Base-by-base conservation (phyloP, 305 asterid genomes). In the Fraxinus greggii region DNA sequence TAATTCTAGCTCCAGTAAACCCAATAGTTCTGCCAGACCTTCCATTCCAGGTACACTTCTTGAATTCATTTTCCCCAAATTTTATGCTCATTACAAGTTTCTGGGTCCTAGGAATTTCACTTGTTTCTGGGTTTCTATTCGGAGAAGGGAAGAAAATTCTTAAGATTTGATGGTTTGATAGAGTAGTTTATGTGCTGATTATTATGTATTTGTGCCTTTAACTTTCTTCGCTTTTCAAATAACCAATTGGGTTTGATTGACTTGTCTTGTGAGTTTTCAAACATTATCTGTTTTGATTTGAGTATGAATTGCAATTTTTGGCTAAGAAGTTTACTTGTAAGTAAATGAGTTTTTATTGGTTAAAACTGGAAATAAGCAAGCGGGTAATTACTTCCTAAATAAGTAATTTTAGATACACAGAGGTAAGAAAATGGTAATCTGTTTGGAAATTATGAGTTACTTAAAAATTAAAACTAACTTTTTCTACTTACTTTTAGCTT, bases 41-140 rank as follows among this genome's bases (percentile, higher is more conserved):
- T 83, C 87, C 7, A 81, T 86, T 38, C 29, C 65, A 79, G 90
- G 91, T 88, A 77, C 31, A 10, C 4, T 45, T 4, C 67, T 48
- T 81, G 75, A 61, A 26, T 36, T 28, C 8, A 10, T 51, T 35
- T 70, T 3, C 80, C 45, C 26, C 48, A 4, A 15, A 5, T 38
- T 78, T 70, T 59, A 31, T 78, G 40, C 2, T 24, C 29, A 33
- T 69, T 51, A 76, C 42, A 56, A 59, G 59, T 81, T 79, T 78
- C 75, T 48, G 84, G 40, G 80, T 33, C 7, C 54, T 35, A 24
- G 9, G 23, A 63, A 63, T 65, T 65, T 40, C 61, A 48, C 21
- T n/a, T 48, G 21, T 48, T 48, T 48, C 6, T n/a, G 63, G 63
- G 63, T 42, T 72, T 48, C 36, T 78, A 24, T 51, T 51, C 5